A percentile compares a stretch with the other conserved stretches of the same genome.
Conservation (phyloP, 108 stramenopile genomes). For the Skeletonema costatum region DNA sequence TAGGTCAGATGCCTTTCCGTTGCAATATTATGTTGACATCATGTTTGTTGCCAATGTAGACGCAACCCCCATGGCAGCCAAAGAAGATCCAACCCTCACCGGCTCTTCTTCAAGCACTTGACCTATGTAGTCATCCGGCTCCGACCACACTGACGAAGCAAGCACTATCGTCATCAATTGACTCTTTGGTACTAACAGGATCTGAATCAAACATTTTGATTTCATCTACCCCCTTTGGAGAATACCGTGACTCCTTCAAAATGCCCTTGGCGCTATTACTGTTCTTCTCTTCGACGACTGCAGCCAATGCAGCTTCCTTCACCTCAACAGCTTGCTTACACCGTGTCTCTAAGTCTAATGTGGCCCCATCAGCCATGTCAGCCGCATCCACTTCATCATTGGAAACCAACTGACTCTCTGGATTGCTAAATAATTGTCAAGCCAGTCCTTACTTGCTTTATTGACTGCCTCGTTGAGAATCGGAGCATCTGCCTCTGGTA, state of each 20-base stretch:
- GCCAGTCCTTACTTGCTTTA: too few species aligned
- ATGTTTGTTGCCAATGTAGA: constrained; percentile 14
- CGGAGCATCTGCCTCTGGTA: too few species aligned
- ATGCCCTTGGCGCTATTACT: not conserved
- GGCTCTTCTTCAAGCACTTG: constrained; percentile 6
- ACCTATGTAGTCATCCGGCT: not conserved
- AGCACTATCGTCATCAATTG: constrained; percentile 2
- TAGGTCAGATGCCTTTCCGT: not conserved
- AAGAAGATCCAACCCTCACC: constrained; percentile 2
- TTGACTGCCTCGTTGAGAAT: too few species aligned
- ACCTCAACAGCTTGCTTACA: not conserved
- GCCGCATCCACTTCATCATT: not conserved
- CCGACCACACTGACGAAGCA: constrained; percentile 12
- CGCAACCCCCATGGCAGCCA: constrained; percentile 23
- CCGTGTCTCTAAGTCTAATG: not conserved
- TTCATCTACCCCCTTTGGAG: not conserved
- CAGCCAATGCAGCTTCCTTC: not conserved
- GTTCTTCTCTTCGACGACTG: not conserved
- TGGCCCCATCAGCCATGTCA: not conserved
- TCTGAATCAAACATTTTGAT: not conserved
- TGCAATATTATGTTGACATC: not conserved
- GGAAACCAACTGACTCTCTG: too few species aligned
- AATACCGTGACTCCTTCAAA: not conserved
- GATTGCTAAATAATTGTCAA: too few species aligned
- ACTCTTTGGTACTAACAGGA: not conserved